Base-by-base conservation (phyloP, 345 rosid genomes). In the Pelargonium nanum region DNA sequence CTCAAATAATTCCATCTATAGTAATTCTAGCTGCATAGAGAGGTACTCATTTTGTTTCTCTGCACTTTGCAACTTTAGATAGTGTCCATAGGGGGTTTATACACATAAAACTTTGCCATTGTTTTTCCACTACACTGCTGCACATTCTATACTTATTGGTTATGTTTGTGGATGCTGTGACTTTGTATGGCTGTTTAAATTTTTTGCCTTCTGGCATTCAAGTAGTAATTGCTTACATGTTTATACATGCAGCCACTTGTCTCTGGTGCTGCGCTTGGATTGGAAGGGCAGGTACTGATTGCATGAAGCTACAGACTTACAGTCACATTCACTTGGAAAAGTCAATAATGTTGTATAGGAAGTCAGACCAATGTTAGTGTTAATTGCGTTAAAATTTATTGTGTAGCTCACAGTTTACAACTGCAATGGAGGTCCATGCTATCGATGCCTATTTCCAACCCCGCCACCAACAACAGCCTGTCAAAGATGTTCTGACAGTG, bases 241-340 rank as follows among this genome's bases (percentile, higher is more conserved):
- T 56, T 34, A 23, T 44, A 24, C 26, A 30, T 71, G 76, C 79
- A 93, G 99, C 97, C 99, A 75, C 82, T 93, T 67, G 99, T 89
- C 28, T 93, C 99, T 0, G 99, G 99, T 25, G 99, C 99, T 76
- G 99, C 97, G 6, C 68, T 93, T 59, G 99, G 99, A 63, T 68
- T 87, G 74, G 97, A 93, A 55, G 99, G 99, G 57, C 99, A 91
- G 95, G 98, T 88, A 80, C 57, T 24, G 56, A 2, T 30, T 59
- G n/a, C 40, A 64, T 34, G 6, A 34, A 34, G n/a, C n/a, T n/a
- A n/a, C n/a, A n/a, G n/a, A n/a, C n/a, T n/a, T n/a, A n/a, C n/a
- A n/a, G n/a, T 34, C 45, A 4, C 45, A 34, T 34, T 34, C 45
- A n/a, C n/a, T n/a, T n/a, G n/a, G n/a, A n/a, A n/a, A n/a, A n/a